Conservation (phyloP, 202 grass and related monocot genomes). For the Carex arenaria region DNA sequence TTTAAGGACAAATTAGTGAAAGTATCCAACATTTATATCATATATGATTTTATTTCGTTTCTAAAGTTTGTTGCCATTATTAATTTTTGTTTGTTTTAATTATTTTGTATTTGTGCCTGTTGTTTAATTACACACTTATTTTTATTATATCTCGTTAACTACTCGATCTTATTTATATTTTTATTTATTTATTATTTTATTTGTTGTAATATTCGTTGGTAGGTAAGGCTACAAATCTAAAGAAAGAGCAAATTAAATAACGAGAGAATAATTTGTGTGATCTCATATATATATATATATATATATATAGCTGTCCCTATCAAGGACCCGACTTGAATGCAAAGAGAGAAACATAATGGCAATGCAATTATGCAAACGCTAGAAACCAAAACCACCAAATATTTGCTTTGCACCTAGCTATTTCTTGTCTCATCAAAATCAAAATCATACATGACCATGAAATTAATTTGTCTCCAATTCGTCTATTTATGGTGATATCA, state of each 20-base stretch:
- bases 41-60: too few species aligned
- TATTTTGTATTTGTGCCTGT: not conserved
- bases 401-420: not conserved
- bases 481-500: not conserved
- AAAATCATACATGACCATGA: not conserved
- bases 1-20: not conserved
- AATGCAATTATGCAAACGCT: not conserved
- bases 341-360: not conserved
- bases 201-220: not conserved
- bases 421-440: not conserved
- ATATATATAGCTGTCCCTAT: not conserved
- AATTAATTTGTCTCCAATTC: not conserved
- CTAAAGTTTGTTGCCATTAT: not conserved
- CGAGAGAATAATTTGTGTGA: not conserved
- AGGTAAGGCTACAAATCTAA: slow-evolving; percentile 4
- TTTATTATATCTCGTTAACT: not conserved
- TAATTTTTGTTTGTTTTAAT: not conserved
- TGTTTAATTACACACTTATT: not conserved
- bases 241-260: not conserved
- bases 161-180: not conserved
- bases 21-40: not conserved
- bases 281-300: not conserved
- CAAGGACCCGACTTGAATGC: not conserved
- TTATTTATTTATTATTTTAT: not conserved
- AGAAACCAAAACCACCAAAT: not conserved